A percentile compares a stretch with the other conserved stretches of the same genome.
phyloP scores from a whole-genome alignment of 2,329 filamentous ascomycete genomes.

The Dactylellina drechsleri region DNA sequence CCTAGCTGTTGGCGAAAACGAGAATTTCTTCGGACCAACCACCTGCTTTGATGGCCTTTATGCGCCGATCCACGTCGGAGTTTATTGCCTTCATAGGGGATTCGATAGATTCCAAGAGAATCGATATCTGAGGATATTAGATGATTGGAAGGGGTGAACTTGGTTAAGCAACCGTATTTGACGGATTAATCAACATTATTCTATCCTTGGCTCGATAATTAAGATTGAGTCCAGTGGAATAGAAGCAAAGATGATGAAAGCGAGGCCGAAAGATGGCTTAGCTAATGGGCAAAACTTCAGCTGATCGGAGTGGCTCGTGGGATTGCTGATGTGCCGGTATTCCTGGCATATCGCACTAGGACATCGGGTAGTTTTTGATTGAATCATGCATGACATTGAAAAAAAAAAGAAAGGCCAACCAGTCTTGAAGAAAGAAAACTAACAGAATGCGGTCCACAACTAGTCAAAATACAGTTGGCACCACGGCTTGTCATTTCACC shows the following conservation, averaged over 20 bases:
- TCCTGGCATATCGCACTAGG: conserved; percentile 25
- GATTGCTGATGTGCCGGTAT: conserved; percentile 6
- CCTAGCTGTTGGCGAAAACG: neutral
- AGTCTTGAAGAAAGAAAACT: conserved; percentile 6
- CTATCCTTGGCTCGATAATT: neutral
- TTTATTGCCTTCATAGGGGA: conserved; percentile 17
- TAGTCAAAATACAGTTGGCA: conserved; percentile 24
- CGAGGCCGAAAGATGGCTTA: conserved; percentile 22
- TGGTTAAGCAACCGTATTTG: conserved; percentile 2
- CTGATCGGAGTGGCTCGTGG: conserved; percentile 43
- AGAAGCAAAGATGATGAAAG: neutral
- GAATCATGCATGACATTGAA: conserved; percentile 26
- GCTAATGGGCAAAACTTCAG: conserved; percentile 22
- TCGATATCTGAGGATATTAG: conserved; percentile 7
- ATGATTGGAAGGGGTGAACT: conserved; percentile 16
- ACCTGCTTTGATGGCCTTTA: conserved; percentile 44
- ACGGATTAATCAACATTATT: neutral
- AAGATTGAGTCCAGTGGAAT: neutral
- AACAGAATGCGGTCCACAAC: conserved; percentile 7
- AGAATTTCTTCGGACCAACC: conserved; percentile 17
- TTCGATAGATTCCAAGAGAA: neutral
- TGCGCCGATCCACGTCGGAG: conserved; percentile 45
- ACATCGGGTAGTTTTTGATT: conserved; percentile 1
- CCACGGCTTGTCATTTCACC: conserved; percentile 19
- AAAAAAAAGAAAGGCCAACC: neutral